Conservation (phyloP, 257 asterid species). For the Coffea eugenioides region DNA sequence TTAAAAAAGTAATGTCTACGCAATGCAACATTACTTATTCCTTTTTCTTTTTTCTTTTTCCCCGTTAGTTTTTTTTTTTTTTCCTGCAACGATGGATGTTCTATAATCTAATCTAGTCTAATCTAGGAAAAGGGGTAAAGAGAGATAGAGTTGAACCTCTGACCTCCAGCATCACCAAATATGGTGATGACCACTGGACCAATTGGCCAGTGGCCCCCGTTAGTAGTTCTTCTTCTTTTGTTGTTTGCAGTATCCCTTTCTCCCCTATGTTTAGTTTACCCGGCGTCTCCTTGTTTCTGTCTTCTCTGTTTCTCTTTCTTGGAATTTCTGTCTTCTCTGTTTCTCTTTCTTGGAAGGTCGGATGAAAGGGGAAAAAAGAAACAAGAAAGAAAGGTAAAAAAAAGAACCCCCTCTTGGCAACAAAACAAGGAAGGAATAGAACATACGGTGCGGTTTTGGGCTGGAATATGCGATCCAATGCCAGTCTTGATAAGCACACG, state of each 20-base stretch:
- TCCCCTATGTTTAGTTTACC: background rate
- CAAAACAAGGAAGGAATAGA: constrained; percentile 27
- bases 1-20: background rate
- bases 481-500: constrained; percentile 23
- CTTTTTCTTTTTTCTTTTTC: background rate
- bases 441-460: background rate
- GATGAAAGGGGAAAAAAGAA: too few species aligned
- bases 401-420: background rate
- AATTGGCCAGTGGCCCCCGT: too few species aligned
- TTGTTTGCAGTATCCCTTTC: background rate
- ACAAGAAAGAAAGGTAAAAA: background rate
- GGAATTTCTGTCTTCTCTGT: background rate
- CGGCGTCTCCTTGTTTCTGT: background rate
- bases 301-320: background rate
- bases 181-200: too few species aligned
- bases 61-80: too few species aligned
- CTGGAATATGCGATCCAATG: constrained; percentile 40
- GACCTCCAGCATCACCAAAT: too few species aligned
- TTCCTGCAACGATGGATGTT: too few species aligned
- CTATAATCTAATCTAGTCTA: too few species aligned
- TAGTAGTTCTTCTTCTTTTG: too few species aligned
- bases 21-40: background rate
- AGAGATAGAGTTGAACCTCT: too few species aligned
- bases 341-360: constrained; percentile 3
- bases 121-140: too few species aligned